phyloP scores from a whole-genome alignment of 192 early-diverging fungal species.

The Glomus cerebriforme region DNA sequence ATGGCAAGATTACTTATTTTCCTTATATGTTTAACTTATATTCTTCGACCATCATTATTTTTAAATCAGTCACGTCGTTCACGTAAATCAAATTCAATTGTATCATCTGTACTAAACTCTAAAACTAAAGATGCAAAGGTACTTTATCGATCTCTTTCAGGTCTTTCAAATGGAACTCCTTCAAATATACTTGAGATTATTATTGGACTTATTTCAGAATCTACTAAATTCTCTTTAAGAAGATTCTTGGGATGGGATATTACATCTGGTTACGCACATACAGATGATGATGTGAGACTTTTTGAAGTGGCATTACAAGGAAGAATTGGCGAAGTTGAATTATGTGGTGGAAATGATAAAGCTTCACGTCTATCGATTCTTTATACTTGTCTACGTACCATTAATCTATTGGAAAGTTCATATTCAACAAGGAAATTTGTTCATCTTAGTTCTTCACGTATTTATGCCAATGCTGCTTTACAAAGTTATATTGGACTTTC shows the following conservation, averaged over 20 bases:
- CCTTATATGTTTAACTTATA: conserved; percentile 26
- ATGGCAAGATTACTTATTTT: conserved; percentile 17
- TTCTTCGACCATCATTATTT: conserved; percentile 27
- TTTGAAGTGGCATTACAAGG: conserved; percentile 10
- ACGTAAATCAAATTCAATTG: conserved; percentile 4
- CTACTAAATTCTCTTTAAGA: conserved; percentile 6
- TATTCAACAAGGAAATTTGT: not conserved
- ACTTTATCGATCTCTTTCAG: conserved; percentile 17
- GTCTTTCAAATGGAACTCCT: not conserved
- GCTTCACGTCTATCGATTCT: conserved; percentile 27
- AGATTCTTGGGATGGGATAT: conserved; percentile 22
- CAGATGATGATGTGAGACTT: conserved; percentile 8
- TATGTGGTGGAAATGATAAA: conserved; percentile 31
- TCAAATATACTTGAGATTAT: conserved; percentile 1
- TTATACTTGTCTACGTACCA: conserved; percentile 20
- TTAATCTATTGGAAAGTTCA: conserved; percentile 25
- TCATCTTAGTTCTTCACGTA: conserved; percentile 18
- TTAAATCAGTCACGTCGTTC: conserved; percentile 4
- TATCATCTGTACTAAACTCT: not conserved
- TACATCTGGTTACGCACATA: not conserved
- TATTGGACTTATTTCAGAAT: conserved; percentile 25
- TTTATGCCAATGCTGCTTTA: conserved; percentile 28
- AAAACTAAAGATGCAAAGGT: conserved; percentile 22
- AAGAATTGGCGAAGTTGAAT: conserved; percentile 28
- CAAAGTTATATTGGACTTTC: conserved; percentile 29